Evolutionary conservation across 352 stramenopile species (phyloP).

Genomic region (Globisporangium orthogonon): DNA sequence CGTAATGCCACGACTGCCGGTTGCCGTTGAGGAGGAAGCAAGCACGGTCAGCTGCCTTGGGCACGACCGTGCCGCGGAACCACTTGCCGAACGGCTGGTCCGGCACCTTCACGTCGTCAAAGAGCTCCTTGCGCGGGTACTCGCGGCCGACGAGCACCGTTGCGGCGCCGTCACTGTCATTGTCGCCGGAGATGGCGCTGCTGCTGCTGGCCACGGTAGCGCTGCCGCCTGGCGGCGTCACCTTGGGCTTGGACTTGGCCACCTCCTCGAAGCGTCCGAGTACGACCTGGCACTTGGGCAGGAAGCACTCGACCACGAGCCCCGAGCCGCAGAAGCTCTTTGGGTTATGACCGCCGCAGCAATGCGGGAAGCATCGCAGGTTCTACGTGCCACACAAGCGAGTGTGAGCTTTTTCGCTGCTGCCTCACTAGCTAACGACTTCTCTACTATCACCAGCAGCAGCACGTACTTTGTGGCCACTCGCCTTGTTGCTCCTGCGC

Average conservation of each 20-base stretch:
- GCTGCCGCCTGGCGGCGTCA: slow-evolving; percentile 1
- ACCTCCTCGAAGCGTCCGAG: slow-evolving; percentile 72
- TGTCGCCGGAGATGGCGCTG: slow-evolving; percentile 14
- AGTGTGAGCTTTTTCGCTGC: no score
- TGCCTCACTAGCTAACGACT: no score
- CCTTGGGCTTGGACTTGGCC: slow-evolving; percentile 27
- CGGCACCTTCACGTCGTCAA: slow-evolving; percentile 69
- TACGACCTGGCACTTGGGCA: slow-evolving; percentile 51
- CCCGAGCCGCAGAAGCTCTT: slow-evolving; percentile 84
- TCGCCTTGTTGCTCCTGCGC: slow-evolving; percentile 79
- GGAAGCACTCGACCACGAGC: slow-evolving; percentile 61
- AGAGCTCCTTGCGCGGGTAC: slow-evolving; percentile 57
- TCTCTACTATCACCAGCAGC: no score
- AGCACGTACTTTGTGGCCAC: slow-evolving; percentile 59
- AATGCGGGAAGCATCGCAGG: slow-evolving; percentile 78
- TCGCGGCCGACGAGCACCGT: slow-evolving; percentile 30
- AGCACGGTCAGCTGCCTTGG: slow-evolving; percentile 19
- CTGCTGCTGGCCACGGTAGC: slow-evolving; percentile 7
- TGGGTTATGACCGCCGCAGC: slow-evolving; percentile 74
- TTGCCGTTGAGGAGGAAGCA: slow-evolving; percentile 81
- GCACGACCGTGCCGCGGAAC: slow-evolving; percentile 52
- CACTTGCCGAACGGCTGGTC: slow-evolving; percentile 72
- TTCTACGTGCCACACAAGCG: slow-evolving; percentile 26
- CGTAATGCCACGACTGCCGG: slow-evolving; percentile 84
- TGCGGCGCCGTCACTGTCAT: slow-evolving; percentile 14